Base-by-base conservation (phyloP, 768 basidiomycete genomes). In the Boletus coccyginus region DNA sequence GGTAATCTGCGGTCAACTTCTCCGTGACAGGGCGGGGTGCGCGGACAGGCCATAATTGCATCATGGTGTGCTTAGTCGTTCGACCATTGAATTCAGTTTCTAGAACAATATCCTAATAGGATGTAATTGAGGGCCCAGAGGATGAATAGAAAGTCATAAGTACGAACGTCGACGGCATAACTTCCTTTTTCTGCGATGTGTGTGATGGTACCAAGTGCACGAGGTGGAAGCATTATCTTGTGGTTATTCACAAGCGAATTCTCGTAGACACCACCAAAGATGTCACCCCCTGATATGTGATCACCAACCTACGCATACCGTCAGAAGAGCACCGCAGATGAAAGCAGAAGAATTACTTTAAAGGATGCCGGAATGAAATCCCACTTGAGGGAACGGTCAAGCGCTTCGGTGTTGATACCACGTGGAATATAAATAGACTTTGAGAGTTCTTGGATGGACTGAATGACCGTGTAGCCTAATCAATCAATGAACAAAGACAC, bases 361-460 rank as follows among this genome's bases (percentile, higher is more conserved):
- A 85, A 91, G 45, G 82, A 77, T 11, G 82, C 75, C 10, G 94
- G 95, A 50, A 83, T 89, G 72, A 98, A 99, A 71, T 99, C 97
- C 97, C 97, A 99, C 70, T 92, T 79, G 59, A 94, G 73, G 19
- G 79, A 79, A 48, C 97, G 86, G 70, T 94, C 92, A 29, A 99
- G 83, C 27, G 95, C 91, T 61, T 95, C 86, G 35, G 97, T 98
- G 75, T 98, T 98, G 74, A 99, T 98, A 53, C 97, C 97, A 66
- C 94, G 90, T 61, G 97, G 97, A 59, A 99, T 98, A 75, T 99
- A 99, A 67, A 99, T 99, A n/a, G 94, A 97, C 66, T 98, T 90
- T 44, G 97, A 98, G 41, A 92, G 81, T 68, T 97, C 92, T 84
- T 94, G 94, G 63, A 99, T 99, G 36, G 90, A 85, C 87, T 83